phyloP scores from a whole-genome alignment of 2,329 filamentous ascomycete species.

The Hypoxylon sp. region DNA sequence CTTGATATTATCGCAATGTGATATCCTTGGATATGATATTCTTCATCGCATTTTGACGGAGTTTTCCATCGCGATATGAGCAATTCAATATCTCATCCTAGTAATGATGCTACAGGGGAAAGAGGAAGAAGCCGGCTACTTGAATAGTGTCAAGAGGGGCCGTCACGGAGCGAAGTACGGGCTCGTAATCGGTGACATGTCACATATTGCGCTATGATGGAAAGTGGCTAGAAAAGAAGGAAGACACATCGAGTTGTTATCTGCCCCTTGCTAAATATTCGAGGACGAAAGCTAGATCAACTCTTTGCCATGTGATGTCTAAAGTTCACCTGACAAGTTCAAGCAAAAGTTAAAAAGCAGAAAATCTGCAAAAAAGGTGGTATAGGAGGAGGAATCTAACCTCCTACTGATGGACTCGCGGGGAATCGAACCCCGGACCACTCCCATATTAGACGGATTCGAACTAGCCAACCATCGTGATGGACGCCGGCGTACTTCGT shows the following conservation, averaged over 20 bases:
- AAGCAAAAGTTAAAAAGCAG: neutral
- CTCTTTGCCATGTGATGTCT: neutral
- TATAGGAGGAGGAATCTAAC: conserved; percentile 41
- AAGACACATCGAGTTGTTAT: neutral
- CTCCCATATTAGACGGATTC: conserved; percentile 38
- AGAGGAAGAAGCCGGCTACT: neutral
- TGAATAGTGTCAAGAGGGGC: neutral
- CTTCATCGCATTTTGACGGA: neutral
- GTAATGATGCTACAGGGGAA: conserved; percentile 1
- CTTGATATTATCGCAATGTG: neutral
- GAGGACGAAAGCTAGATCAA: neutral
- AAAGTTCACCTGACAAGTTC: neutral
- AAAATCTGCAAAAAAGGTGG: conserved; percentile 20
- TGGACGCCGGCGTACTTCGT: neutral
- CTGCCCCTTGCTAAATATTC: neutral
- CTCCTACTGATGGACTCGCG: conserved; percentile 56
- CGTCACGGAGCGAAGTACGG: neutral
- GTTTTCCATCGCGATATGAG: neutral
- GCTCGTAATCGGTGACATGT: neutral
- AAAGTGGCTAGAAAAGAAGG: neutral
- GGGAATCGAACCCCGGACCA: conserved; percentile 64
- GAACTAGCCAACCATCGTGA: neutral
- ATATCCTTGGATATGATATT: neutral
- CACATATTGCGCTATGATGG: neutral
- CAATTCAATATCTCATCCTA: neutral